Percentiles rank a stretch among this genome's conserved stretches.
phyloP scores from a whole-genome alignment of 2,329 filamentous ascomycete genomes.

The Pseudogymnoascus sp. region DNA sequence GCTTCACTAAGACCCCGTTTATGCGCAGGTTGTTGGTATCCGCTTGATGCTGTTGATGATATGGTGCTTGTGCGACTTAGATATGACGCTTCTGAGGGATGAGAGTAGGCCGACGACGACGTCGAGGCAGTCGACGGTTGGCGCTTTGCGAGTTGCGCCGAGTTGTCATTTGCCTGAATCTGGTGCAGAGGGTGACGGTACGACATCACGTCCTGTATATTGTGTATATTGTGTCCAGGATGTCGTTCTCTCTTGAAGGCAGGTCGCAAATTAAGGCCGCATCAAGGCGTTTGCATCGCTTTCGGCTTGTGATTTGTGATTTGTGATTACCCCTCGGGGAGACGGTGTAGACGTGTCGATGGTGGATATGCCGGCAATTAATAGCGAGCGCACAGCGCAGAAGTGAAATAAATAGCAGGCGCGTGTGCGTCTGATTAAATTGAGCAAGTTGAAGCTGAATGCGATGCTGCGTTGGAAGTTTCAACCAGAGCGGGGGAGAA shows the following conservation, averaged over 20 bases:
- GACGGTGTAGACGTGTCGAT: conserved; percentile 8
- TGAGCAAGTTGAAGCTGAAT: background rate
- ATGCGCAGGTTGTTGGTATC: conserved; percentile 46
- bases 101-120: conserved; percentile 59
- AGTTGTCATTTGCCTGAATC: conserved; percentile 42
- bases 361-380: background rate
- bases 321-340: conserved; percentile 4
- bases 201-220: conserved; percentile 37
- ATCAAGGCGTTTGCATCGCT: conserved; percentile 15
- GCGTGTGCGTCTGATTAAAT: background rate
- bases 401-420: background rate
- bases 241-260: background rate
- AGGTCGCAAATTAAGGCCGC: conserved; percentile 10
- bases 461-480: background rate
- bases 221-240: background rate
- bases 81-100: conserved; percentile 39
- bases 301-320: background rate
- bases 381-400: conserved; percentile 10
- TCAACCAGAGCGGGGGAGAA: background rate
- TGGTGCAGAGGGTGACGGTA: conserved; percentile 51
- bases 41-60: conserved; percentile 63
- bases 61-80: conserved; percentile 58
- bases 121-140: conserved; percentile 64
- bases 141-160: conserved; percentile 34
- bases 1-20: conserved; percentile 71